Percentiles rank a stretch among this genome's conserved stretches.
Conservation (phyloP, 352 stramenopile genomes). For the Phytopythium kandeliae region DNA sequence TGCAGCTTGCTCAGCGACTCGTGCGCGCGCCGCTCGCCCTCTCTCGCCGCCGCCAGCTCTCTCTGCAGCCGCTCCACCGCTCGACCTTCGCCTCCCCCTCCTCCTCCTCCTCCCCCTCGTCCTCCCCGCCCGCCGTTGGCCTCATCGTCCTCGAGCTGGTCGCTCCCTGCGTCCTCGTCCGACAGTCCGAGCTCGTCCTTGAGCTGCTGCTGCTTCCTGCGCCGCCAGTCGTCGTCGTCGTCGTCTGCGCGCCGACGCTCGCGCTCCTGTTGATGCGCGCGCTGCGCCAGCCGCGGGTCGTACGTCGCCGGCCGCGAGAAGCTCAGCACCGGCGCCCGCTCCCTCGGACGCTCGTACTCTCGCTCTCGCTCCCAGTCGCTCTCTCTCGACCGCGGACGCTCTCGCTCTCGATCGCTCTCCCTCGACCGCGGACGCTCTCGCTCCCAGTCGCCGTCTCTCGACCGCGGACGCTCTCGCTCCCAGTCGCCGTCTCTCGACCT, state of each 20-base stretch:
- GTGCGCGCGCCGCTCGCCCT: slow-evolving; percentile 67
- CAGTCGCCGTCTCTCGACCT: no score
- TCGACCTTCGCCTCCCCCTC: neutral
- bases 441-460: slow-evolving; percentile 22
- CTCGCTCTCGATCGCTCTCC: slow-evolving; percentile 30
- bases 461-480: slow-evolving; percentile 23
- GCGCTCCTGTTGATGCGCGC: slow-evolving; percentile 30
- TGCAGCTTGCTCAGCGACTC: slow-evolving; percentile 80
- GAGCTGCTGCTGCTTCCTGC: slow-evolving; percentile 54
- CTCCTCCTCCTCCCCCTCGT: neutral
- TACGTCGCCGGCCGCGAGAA: slow-evolving; percentile 85
- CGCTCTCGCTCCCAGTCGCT: slow-evolving; percentile 8
- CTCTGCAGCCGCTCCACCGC: slow-evolving; percentile 35
- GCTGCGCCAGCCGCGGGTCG: slow-evolving; percentile 62
- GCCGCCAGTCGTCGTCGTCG: slow-evolving; percentile 41
- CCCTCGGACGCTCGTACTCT: slow-evolving; percentile 19
- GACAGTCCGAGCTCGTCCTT: slow-evolving; percentile 79
- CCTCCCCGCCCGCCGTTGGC: no score
- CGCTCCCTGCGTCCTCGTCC: slow-evolving; percentile 51
- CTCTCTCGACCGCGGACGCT: slow-evolving; percentile 19
- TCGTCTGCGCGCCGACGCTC: slow-evolving; percentile 20
- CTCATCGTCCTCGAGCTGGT: slow-evolving; percentile 13
- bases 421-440: slow-evolving; percentile 20
- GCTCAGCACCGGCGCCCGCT: slow-evolving; percentile 26
- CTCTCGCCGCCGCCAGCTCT: slow-evolving; percentile 47